phyloP scores from a whole-genome alignment of 805 yeast species.

The Candida yuanshanica region DNA sequence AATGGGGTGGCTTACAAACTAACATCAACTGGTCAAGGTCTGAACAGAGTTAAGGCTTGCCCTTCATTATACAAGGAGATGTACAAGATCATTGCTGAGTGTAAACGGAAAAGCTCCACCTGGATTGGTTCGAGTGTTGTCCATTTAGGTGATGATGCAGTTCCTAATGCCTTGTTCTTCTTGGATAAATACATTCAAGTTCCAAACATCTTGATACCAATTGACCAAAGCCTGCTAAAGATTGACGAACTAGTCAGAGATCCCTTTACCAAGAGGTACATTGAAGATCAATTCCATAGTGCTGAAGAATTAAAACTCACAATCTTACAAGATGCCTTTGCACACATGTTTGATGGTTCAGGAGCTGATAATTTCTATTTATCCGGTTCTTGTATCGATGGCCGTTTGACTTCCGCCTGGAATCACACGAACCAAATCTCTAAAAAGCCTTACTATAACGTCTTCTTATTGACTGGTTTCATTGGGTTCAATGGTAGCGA shows the following conservation, averaged over 20 bases:
- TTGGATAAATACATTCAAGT: constrained; percentile 77
- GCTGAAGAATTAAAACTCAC: constrained; percentile 45
- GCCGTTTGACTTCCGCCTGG: constrained; percentile 77
- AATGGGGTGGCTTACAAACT: constrained; percentile 49
- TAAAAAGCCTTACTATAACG: constrained; percentile 56
- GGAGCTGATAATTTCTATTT: constrained; percentile 82
- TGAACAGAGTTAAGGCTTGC: constrained; percentile 70
- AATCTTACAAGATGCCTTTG: constrained; percentile 35
- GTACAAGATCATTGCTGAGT: constrained; percentile 62
- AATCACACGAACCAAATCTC: constrained; percentile 71
- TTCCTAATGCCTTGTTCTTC: constrained; percentile 76
- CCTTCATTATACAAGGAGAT: constrained; percentile 64
- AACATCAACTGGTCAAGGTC: constrained; percentile 75
- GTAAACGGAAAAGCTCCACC: constrained; percentile 52
- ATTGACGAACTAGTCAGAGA: constrained; percentile 51
- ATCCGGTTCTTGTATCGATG: constrained; percentile 83
- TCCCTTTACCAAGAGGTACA: constrained; percentile 41
- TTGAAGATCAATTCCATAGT: constrained; percentile 52
- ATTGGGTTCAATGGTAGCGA: constrained; percentile 72
- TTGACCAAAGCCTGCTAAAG: constrained; percentile 50
- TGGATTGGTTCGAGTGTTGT: constrained; percentile 83
- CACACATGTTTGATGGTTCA: constrained; percentile 61
- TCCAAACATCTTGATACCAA: constrained; percentile 70
- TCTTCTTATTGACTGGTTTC: constrained; percentile 64
- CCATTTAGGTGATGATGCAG: constrained; percentile 79